Evolutionary conservation across 1,284 basidiomycete species (phyloP), one percentile per base, ranked within the genome.

Genomic region (Cutaneotrichosporon cutaneum): DNA sequence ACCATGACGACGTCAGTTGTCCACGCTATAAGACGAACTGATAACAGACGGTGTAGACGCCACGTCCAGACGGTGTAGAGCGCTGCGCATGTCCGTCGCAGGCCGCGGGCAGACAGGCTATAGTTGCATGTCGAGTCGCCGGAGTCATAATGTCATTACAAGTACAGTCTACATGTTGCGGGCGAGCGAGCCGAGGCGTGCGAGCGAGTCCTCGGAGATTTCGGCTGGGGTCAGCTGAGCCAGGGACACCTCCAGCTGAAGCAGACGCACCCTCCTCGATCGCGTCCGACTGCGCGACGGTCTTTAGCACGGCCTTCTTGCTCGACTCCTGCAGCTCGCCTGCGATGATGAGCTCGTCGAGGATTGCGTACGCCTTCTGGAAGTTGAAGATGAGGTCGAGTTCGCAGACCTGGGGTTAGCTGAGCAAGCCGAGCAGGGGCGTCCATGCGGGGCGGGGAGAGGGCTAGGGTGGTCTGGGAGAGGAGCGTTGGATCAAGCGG

Each of bases 241-340:
- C 24, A 3, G 22, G 14, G 11, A 7, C 10, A 47, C 6, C 66
- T 2, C 14, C 4, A n/a, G 22, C 8, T 27, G 48, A 32, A 16
- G 47, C 11, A 24, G 1, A 74, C 76, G 82, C 81, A 70, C 78
- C 79, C 69, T 82, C 82, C 70, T 82, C 81, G 53, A 82, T 79
- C n/a, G 80, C 72, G 54, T 82, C 82, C 7, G 78, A 77, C 64
- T 81, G 81, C 0, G 79, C 78, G n/a, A 81, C 90, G 59, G 90
- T 89, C 63, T 91, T 84, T 56, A 99, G 82, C 7, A 99, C 95
- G 5, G 92, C 91, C 81, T 99, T 99, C 85, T 99, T 99, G 32
- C 91, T 94, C 1, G 94, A 94, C 76, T 99, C 96, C 81, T 99
- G 95, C 70, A 99, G 83, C 80, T 99, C 96, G 50, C 96, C 96